Percentiles rank a stretch among this genome's conserved stretches.
Conservation (phyloP, 139 green algal species). For the Desmodesmus armatus region DNA sequence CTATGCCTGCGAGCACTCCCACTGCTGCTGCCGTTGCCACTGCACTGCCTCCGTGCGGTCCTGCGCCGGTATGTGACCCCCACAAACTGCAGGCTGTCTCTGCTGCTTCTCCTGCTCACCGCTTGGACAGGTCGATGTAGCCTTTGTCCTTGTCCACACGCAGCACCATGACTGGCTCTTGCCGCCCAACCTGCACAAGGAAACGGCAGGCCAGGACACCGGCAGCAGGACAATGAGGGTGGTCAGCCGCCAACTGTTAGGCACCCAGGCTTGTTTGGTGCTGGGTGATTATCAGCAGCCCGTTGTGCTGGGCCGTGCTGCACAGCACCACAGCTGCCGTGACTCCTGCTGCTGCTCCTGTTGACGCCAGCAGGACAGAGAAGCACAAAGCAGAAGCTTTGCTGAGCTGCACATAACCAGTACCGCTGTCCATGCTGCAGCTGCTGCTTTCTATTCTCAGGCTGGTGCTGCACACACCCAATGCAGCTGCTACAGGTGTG, state of each 20-base stretch:
- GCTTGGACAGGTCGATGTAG: slow-evolving; percentile 99
- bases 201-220: slow-evolving; percentile 2
- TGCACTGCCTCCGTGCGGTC: not conserved
- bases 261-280: not conserved
- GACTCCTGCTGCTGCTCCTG: not conserved
- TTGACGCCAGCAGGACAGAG: too few relatives aligned
- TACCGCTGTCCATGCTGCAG: not conserved
- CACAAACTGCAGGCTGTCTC: not conserved
- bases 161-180: slow-evolving; percentile 99
- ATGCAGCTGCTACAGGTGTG: not conserved
- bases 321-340: not conserved
- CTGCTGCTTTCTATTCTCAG: not conserved
- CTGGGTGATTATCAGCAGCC: too few relatives aligned
- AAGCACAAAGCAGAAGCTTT: not conserved
- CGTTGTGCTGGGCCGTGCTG: not conserved
- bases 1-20: not conserved
- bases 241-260: not conserved
- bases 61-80: too few relatives aligned
- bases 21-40: not conserved
- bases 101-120: slow-evolving; percentile 54
- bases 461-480: not conserved
- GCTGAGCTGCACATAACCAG: not conserved
- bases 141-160: slow-evolving; percentile 99
- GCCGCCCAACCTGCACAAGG: slow-evolving; percentile 83
- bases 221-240: not conserved